A percentile compares a stretch with the other conserved stretches of the same genome.
Conservation (phyloP, 148 eudicot species). For the Heliamphora exappendiculata region DNA sequence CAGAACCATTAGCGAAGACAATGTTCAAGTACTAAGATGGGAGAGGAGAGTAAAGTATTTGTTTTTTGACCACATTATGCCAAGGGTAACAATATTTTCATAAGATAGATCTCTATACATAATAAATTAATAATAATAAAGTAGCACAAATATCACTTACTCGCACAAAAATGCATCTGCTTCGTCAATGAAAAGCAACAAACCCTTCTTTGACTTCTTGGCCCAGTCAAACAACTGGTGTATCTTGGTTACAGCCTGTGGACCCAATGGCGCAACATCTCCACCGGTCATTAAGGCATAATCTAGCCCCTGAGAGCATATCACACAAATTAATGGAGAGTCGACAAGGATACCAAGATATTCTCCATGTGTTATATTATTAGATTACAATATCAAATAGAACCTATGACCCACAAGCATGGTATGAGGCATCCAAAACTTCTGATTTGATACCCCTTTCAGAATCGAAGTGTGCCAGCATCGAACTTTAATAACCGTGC, state of each 20-base stretch:
- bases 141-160: slow-evolving; percentile 46
- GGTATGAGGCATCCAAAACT: background rate
- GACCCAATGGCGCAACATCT: slow-evolving; percentile 95
- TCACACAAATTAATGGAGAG: slow-evolving; percentile 8
- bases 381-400: background rate
- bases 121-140: background rate
- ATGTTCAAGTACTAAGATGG: background rate
- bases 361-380: background rate
- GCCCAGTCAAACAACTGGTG: slow-evolving; percentile 98
- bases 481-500: background rate
- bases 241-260: slow-evolving; percentile 97
- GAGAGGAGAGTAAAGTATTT: background rate
- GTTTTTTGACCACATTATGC: background rate
- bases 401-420: background rate
- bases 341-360: background rate
- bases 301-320: slow-evolving; percentile 70
- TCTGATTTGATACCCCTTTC: background rate
- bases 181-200: slow-evolving; percentile 91
- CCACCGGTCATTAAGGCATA: slow-evolving; percentile 99
- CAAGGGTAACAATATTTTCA: background rate
- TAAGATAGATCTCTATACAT: background rate
- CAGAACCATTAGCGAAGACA: background rate
- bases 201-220: slow-evolving; percentile 82
- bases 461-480: background rate
- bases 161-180: slow-evolving; percentile 99